Percentiles rank a stretch among this genome's conserved stretches.
phyloP scores from a whole-genome alignment of 306 rosid genomes.

The Elaeagnus macrophylla region DNA sequence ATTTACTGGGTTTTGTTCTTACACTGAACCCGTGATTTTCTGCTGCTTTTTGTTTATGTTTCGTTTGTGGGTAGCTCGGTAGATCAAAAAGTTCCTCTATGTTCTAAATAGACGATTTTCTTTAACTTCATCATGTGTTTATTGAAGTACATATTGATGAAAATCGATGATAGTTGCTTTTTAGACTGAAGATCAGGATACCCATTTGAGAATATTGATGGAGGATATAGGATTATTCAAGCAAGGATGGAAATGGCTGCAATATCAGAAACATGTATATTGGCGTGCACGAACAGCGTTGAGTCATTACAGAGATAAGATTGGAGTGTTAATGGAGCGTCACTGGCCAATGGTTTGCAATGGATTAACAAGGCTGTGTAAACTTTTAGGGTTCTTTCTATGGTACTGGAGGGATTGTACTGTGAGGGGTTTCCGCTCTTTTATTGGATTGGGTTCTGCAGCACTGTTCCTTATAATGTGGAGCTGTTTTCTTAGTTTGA shows the following conservation, averaged over 20 bases:
- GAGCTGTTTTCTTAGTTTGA: constrained; percentile 89
- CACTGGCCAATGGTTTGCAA: constrained; percentile 87
- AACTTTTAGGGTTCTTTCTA: constrained; percentile 35
- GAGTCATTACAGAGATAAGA: constrained; percentile 39
- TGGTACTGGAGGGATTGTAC: constrained; percentile 65
- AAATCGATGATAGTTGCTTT: constrained; percentile 28
- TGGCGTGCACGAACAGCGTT: constrained; percentile 34
- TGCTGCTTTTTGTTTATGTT: constrained; percentile 3
- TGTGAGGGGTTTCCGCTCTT: constrained; percentile 67
- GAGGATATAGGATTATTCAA: constrained; percentile 79
- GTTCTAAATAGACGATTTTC: constrained; percentile 46
- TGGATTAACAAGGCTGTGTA: constrained; percentile 49
- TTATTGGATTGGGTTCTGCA: constrained; percentile 57
- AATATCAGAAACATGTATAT: constrained; percentile 50
- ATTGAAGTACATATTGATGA: constrained; percentile 19
- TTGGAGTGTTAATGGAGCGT: constrained; percentile 43
- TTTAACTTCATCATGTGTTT: constrained; percentile 12
- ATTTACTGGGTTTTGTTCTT: constrained; percentile 30
- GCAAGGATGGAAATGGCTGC: constrained; percentile 85
- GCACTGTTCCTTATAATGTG: constrained; percentile 84
- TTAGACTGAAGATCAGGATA: neutral
- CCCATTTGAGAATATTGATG: constrained; percentile 32
- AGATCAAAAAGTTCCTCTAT: constrained; percentile 30
- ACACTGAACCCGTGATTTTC: constrained; percentile 26
- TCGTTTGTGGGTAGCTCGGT: constrained; percentile 16